Evolutionary conservation across 1,139 yeast genomes (phyloP), one percentile per base, ranked within the genome.

Genomic region (Geotrichum phurueaensis): DNA sequence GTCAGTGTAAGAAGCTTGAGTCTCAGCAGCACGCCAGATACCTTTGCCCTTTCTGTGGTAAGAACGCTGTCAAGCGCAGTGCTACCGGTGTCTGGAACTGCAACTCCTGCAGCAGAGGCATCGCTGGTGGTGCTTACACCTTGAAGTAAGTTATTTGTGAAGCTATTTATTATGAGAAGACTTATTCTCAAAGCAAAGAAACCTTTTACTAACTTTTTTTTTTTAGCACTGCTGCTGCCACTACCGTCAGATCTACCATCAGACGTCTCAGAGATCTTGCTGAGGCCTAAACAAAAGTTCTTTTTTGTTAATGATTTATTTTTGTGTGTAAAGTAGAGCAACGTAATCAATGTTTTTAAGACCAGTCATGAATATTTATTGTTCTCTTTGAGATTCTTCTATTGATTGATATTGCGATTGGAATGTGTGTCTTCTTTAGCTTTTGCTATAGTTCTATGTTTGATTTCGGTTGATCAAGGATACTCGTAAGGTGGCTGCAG

Each of bases 91-190:
- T 94, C 94, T 94, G 99, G 99, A 79, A 82, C 78, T 94, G 99
- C 85, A 83, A 84, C 81, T 83, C 96, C 71, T 94, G 99, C 84
- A 83, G 81, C 76, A 94, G 90, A 87, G 88, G 96, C 73, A 90
- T 94, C 78, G 99, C 99, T 75, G 99, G 99, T 80, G 99, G 99
- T 86, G 99, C 99, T 82, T 95, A 95, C 94, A 86, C 97, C 76
- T 94, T 94, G 71, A 87, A 96, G 77, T 70, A 69, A 33, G 70
- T 62, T 51, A 22, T 25, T 18, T 20, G 12, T 39, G 50, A 29
- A 33, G n/a, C n/a, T 13, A 13, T 51, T 20, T 29, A 18, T 13
- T 31, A 2, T n/a, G 22, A 9, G 29, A 22, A 36, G 25, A 31
- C 4, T 49, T 27, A 12, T 18, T 15, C 39, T 25, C 25, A 10